phyloP scores from a whole-genome alignment of 257 asterid genomes.

The Echites panduratus region DNA sequence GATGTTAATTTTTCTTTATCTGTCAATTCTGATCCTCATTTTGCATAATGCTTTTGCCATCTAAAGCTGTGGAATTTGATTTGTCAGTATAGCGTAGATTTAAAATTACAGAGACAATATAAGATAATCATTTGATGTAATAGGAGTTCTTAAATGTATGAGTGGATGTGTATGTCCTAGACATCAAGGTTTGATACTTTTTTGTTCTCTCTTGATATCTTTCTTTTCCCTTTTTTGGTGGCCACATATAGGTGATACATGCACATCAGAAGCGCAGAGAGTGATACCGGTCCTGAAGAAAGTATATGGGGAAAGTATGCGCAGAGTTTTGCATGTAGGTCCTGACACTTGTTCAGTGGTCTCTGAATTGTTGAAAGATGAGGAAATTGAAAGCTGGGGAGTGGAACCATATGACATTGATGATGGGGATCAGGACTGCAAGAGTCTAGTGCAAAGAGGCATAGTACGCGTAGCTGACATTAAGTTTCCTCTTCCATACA shows the following conservation, averaged over 20 bases:
- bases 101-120: not conserved
- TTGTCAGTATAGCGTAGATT: not conserved
- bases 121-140: not conserved
- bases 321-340: slow-evolving; percentile 72
- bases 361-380: slow-evolving; percentile 61
- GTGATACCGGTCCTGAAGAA: slow-evolving; percentile 57
- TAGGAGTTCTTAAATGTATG: not conserved
- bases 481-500: slow-evolving; percentile 80
- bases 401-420: slow-evolving; percentile 80
- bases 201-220: not conserved
- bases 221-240: not conserved
- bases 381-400: slow-evolving; percentile 89
- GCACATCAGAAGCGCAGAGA: slow-evolving; percentile 55
- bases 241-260: slow-evolving; percentile 52
- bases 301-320: slow-evolving; percentile 70
- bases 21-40: not conserved
- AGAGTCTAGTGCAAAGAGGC: slow-evolving; percentile 56
- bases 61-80: not conserved
- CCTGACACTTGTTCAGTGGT: slow-evolving; percentile 80
- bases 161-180: not conserved
- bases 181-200: not conserved
- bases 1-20: not conserved
- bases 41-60: no score
- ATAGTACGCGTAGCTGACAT: slow-evolving; percentile 74
- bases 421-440: slow-evolving; percentile 60